A percentile compares a stretch with the other conserved stretches of the same genome.
Conservation (phyloP, 1,139 yeast species). For the Hemisphaericaspora lyxosophila region DNA sequence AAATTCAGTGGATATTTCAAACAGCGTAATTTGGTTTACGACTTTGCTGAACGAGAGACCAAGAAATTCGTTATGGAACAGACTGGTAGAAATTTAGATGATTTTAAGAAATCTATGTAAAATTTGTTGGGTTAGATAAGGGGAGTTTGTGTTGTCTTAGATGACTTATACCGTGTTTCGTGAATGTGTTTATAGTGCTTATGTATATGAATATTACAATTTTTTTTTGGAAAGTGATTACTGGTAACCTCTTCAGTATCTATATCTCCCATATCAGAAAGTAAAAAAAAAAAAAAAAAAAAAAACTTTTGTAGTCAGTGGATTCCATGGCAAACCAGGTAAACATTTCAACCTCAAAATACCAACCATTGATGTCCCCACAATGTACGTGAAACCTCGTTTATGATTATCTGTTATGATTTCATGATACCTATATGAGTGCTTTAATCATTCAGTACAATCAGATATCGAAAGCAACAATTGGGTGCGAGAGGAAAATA, state of each 20-base stretch:
- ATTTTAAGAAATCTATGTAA: slow-evolving; percentile 15
- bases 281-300: too few species aligned
- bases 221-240: too few species aligned
- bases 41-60: slow-evolving; percentile 36
- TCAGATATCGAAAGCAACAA: slow-evolving; percentile 15
- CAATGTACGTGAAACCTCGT: slow-evolving; percentile 1
- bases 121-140: too few species aligned
- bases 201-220: too few species aligned
- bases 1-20: slow-evolving; percentile 45
- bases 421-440: slow-evolving; percentile 5
- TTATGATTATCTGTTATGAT: slow-evolving; percentile 10
- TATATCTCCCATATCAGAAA: too few species aligned
- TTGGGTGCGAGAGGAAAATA: neutral
- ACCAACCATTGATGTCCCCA: neutral
- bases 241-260: too few species aligned
- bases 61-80: slow-evolving; percentile 33
- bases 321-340: too few species aligned
- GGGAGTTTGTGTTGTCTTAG: too few species aligned
- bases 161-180: too few species aligned
- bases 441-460: slow-evolving; percentile 11
- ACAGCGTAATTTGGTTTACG: slow-evolving; percentile 40
- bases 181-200: too few species aligned
- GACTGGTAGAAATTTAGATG: slow-evolving; percentile 32
- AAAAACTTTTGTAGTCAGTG: too few species aligned
- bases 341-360: too few species aligned